Evolutionary conservation across 495 filamentous ascomycete genomes (phyloP).

Genomic region (Delitschia confertaspora): DNA sequence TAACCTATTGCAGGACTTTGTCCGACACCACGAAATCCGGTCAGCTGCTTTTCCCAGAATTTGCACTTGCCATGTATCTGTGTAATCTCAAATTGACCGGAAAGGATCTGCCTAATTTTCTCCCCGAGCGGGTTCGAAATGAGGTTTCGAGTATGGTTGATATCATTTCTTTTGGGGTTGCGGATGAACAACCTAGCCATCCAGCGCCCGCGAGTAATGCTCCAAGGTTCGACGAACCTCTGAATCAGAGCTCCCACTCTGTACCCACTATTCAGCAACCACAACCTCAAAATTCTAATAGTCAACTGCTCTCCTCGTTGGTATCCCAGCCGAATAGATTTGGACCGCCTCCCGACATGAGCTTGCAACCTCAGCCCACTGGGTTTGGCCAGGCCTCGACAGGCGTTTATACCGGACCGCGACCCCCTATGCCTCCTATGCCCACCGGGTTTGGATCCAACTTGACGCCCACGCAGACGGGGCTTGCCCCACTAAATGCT

Average conservation of each 20-base stretch:
- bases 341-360: slow-evolving; percentile 41
- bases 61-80: slow-evolving; percentile 96
- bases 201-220: slow-evolving; percentile 52
- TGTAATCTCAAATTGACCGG: slow-evolving; percentile 89
- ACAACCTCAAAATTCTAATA: slow-evolving; percentile 71
- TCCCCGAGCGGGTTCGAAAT: slow-evolving; percentile 84
- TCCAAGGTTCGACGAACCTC: slow-evolving; percentile 64
- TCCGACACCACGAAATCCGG: slow-evolving; percentile 96
- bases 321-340: slow-evolving; percentile 67
- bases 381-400: slow-evolving; percentile 47
- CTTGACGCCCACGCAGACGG: slow-evolving; percentile 58
- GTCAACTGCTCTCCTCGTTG: slow-evolving; percentile 68
- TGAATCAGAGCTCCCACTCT: slow-evolving; percentile 53
- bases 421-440: slow-evolving; percentile 92
- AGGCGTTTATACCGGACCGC: slow-evolving; percentile 61
- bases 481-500: slow-evolving; percentile 60
- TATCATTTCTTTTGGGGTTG: slow-evolving; percentile 92
- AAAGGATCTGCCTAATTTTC: slow-evolving; percentile 59
- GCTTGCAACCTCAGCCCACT: slow-evolving; percentile 32
- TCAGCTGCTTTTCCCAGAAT: slow-evolving; percentile 94
- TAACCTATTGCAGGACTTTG: slow-evolving; percentile 56
- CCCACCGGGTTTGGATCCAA: slow-evolving; percentile 66
- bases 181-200: slow-evolving; percentile 58
- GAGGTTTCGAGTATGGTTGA: slow-evolving; percentile 99
- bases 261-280: slow-evolving; percentile 77